Percentiles rank a stretch among this genome's conserved stretches.
Conservation (phyloP, 495 filamentous ascomycete species). For the Amphirosellinia nigrospora region DNA sequence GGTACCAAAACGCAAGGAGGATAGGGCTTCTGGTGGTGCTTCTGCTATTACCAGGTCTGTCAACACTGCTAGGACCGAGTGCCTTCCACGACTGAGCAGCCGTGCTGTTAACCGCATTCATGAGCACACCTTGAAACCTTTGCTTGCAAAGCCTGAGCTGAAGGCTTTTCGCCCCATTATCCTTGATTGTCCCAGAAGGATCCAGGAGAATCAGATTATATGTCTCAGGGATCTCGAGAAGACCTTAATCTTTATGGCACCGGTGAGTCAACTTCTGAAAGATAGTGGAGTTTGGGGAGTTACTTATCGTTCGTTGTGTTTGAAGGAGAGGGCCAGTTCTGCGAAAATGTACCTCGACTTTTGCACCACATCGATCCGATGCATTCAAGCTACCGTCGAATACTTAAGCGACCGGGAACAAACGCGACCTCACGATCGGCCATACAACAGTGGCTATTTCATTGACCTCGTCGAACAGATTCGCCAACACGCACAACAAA, state of each 20-base stretch:
- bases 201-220: constrained; percentile 78
- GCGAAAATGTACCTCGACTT: constrained; percentile 76
- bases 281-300: constrained; percentile 60
- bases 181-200: constrained; percentile 73
- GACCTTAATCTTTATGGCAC: constrained; percentile 82
- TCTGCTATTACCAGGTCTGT: constrained; percentile 55
- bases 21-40: constrained; percentile 29
- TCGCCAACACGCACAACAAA: constrained; percentile 68
- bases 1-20: constrained; percentile 42
- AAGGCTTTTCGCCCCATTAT: constrained; percentile 82
- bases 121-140: constrained; percentile 59
- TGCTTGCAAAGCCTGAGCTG: constrained; percentile 57
- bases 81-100: constrained; percentile 50
- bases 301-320: constrained; percentile 68
- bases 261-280: constrained; percentile 71
- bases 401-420: constrained; percentile 81
- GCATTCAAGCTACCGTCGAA: constrained; percentile 81
- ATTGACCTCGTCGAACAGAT: constrained; percentile 91
- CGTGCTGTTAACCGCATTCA: constrained; percentile 60
- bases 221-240: constrained; percentile 91
- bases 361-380: constrained; percentile 84
- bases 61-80: constrained; percentile 47
- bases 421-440: constrained; percentile 77
- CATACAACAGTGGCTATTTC: constrained; percentile 92
- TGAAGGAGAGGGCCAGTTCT: constrained; percentile 76